Conservation (phyloP, 768 basidiomycete genomes). For the Glaciozyma martinii region DNA sequence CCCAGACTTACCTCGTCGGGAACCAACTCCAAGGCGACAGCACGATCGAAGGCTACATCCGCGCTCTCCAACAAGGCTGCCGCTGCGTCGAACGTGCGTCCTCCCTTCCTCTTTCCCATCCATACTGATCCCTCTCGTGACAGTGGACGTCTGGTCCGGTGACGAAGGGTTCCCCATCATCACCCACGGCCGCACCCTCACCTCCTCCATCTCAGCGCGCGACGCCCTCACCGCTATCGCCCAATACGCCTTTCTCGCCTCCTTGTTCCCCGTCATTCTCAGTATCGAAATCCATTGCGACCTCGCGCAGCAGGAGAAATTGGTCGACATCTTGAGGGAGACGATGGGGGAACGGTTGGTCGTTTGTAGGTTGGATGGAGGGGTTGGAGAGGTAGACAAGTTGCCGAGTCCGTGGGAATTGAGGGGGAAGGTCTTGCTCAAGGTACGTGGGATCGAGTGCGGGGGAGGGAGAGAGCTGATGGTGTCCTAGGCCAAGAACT, state of each 20-base stretch:
- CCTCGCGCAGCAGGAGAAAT: conserved; percentile 64
- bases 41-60: conserved; percentile 85
- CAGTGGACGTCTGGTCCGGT: conserved; percentile 90
- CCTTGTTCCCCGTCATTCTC: conserved; percentile 84
- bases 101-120: not conserved
- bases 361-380: conserved; percentile 46
- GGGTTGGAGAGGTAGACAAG: conserved; percentile 35
- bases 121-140: not conserved
- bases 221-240: conserved; percentile 73
- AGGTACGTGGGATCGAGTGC: conserved; percentile 46
- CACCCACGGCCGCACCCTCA: conserved; percentile 82
- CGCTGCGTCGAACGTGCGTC: conserved; percentile 83
- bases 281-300: conserved; percentile 87
- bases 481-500: conserved; percentile 58
- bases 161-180: conserved; percentile 58
- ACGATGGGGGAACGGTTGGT: conserved; percentile 54
- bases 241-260: conserved; percentile 82
- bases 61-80: conserved; percentile 78
- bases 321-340: conserved; percentile 64
- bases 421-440: conserved; percentile 68
- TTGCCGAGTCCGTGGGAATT: conserved; percentile 81
- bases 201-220: conserved; percentile 67
- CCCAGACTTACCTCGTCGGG: conserved; percentile 69
- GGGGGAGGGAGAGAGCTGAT: not conserved
- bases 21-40: conserved; percentile 67